phyloP scores from a whole-genome alignment of 352 stramenopile genomes.

The Phytophthora hybrid region DNA sequence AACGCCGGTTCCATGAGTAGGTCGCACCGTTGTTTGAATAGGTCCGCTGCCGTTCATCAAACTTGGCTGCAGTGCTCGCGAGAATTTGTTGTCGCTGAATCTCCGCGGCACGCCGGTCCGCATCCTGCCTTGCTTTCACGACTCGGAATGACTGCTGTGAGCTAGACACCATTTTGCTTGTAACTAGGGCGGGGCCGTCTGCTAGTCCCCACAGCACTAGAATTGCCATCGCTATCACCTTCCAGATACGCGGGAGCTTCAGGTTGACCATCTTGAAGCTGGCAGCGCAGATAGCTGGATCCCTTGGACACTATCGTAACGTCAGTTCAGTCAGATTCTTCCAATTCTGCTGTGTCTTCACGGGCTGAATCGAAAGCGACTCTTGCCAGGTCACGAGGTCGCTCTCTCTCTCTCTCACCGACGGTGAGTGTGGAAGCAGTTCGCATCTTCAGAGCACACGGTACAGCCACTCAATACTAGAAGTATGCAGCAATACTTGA shows the following conservation, averaged over 20 bases:
- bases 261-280: conserved; percentile 12
- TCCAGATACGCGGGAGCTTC: conserved; percentile 13
- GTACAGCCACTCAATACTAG: background rate
- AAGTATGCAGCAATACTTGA: background rate
- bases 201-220: conserved; percentile 17
- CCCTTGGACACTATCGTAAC: background rate
- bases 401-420: background rate
- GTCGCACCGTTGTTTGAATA: conserved; percentile 34
- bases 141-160: conserved; percentile 17
- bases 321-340: background rate
- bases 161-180: conserved; percentile 14
- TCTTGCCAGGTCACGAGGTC: background rate
- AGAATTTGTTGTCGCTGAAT: conserved; percentile 17
- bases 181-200: conserved; percentile 12
- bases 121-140: conserved; percentile 20
- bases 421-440: background rate
- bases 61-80: conserved; percentile 13
- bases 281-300: background rate
- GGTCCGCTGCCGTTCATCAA: conserved; percentile 5
- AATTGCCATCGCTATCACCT: conserved; percentile 4
- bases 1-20: conserved; percentile 16
- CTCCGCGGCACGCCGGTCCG: conserved; percentile 22
- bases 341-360: background rate
- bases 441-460: background rate
- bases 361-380: background rate